Base-by-base conservation (phyloP, 2,329 filamentous ascomycete species). In the Colletotrichum echinochloae region DNA sequence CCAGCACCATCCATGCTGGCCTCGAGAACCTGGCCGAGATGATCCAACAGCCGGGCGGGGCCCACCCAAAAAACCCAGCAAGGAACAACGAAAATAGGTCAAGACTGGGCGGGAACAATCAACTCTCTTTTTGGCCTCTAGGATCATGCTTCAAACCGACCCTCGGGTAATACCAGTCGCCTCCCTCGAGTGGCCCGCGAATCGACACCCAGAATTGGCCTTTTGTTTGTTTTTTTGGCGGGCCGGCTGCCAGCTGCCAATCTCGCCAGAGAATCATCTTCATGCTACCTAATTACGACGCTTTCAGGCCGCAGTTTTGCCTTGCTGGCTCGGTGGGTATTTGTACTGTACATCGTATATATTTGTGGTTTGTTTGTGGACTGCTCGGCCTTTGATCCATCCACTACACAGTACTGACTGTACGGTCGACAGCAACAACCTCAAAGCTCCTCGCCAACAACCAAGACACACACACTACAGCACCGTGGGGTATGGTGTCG, bases 101-200 rank as follows among this genome's bases (percentile, higher is more conserved):
- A 61, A 51, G 67, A 52, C 30, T 20, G 44, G 37, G 23, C 57
- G 57, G 67, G 57, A 62, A 51, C 67, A 54, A 62, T 70, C 26
- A 70, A 70, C 67, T 70, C 64, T 70, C 51, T 67, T 67, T 67
- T 67, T 44, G 59, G n/a, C 33, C 33, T 8, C 23, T 39, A 23
- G 33, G 60, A 66, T 48, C 55, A 49, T 52, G 54, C 41, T 37
- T 48, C 55, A 55, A 37, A 44, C 41, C 20, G 54, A 39, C 49
- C 14, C 48, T 14, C 3, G 6, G 35, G n/a, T n/a, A n/a, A n/a
- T 41, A 16, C 39, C 39, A 20, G 39, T 20, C 7, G 9, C 9
- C 57, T 18, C 16, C 28, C 18, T 35, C 51, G n/a, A n/a, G n/a
- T n/a, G n/a, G n/a, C 23, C 16, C 30, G 5, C 65, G 65, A 57